Conservation (phyloP, 495 filamentous ascomycete genomes). For the Penicillium nucicola region DNA sequence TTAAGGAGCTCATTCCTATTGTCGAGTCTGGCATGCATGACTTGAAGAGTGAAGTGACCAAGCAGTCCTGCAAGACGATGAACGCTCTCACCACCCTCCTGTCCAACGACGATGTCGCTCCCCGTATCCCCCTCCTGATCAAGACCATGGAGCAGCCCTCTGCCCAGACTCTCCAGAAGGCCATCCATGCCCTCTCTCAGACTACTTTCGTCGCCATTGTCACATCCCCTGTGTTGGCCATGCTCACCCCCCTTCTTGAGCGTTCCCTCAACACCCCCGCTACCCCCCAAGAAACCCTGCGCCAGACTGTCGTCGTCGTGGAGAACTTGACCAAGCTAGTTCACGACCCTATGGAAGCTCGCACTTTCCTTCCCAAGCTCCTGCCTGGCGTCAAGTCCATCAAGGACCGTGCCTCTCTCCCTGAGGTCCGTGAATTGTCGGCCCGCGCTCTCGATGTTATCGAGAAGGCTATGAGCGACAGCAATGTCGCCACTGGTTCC, state of each 20-base stretch:
- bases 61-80: constrained; percentile 89
- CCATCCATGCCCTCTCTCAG: constrained; percentile 93
- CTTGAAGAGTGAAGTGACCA: constrained; percentile 84
- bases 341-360: constrained; percentile 93
- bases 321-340: constrained; percentile 99
- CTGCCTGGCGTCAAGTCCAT: constrained; percentile 91
- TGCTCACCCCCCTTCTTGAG: constrained; percentile 93
- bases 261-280: constrained; percentile 84
- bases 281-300: constrained; percentile 90
- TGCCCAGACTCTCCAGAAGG: constrained; percentile 82
- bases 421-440: constrained; percentile 91
- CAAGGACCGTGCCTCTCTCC: constrained; percentile 81
- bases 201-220: constrained; percentile 99
- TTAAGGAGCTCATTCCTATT: constrained; percentile 86
- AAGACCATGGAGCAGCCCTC: constrained; percentile 95
- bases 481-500: constrained; percentile 50
- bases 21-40: constrained; percentile 96
- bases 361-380: constrained; percentile 93
- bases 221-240: constrained; percentile 95
- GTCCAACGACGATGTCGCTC: constrained; percentile 94
- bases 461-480: constrained; percentile 86
- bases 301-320: constrained; percentile 95
- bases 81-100: constrained; percentile 83
- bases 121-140: constrained; percentile 88
- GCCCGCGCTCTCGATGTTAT: constrained; percentile 80